Evolutionary conservation across 1,139 yeast species (phyloP).

Genomic region (Meyerozyma sp.): DNA sequence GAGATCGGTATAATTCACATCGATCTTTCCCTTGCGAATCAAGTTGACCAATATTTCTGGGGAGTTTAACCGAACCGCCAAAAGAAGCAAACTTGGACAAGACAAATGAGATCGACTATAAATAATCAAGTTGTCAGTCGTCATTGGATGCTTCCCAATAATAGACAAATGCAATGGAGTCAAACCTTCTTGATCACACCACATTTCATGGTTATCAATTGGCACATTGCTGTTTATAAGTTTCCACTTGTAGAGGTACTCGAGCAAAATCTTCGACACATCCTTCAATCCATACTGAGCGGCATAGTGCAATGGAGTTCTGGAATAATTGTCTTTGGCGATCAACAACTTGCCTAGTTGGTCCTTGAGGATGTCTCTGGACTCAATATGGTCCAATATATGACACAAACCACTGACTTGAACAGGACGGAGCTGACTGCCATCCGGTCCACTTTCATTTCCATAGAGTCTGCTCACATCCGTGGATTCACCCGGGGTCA

Average conservation of each 20-base stretch:
- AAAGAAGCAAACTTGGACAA: slow-evolving; percentile 51
- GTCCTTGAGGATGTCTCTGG: slow-evolving; percentile 47
- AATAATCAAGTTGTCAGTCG: slow-evolving; percentile 56
- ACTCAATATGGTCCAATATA: slow-evolving; percentile 31
- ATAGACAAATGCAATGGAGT: slow-evolving; percentile 85
- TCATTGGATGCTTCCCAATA: slow-evolving; percentile 75
- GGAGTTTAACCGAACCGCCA: slow-evolving; percentile 70
- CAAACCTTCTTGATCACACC: slow-evolving; percentile 83
- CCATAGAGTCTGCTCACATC: slow-evolving; percentile 27
- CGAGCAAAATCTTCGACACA: slow-evolving; percentile 53
- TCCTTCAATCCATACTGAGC: slow-evolving; percentile 79
- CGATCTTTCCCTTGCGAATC: slow-evolving; percentile 52
- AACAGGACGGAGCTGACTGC: slow-evolving; percentile 26
- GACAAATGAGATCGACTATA: slow-evolving; percentile 33
- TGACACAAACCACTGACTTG: slow-evolving; percentile 19
- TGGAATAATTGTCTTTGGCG: slow-evolving; percentile 65
- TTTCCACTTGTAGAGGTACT: slow-evolving; percentile 28
- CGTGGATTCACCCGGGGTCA: slow-evolving; percentile 33
- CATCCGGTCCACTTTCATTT: slow-evolving; percentile 56
- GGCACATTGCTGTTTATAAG: slow-evolving; percentile 37
- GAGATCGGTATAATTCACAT: slow-evolving; percentile 57
- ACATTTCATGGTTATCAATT: slow-evolving; percentile 52
- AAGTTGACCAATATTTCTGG: slow-evolving; percentile 52
- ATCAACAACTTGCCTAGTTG: slow-evolving; percentile 28
- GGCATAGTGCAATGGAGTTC: slow-evolving; percentile 89